phyloP scores from a whole-genome alignment of 192 early-diverging fungal species.

The Backusella luteola region DNA sequence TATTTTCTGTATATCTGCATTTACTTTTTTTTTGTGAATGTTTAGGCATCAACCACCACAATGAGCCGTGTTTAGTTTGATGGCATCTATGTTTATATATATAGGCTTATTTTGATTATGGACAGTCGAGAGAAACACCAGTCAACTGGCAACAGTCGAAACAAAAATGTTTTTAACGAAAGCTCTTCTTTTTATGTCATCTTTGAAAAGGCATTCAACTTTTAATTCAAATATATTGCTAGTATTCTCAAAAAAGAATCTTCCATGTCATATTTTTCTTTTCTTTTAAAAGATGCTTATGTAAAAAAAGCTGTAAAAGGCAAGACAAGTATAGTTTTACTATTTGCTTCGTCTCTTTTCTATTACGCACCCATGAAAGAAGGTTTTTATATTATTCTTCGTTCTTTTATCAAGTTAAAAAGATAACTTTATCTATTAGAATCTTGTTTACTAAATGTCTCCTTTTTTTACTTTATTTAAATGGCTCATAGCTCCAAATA shows the following conservation, averaged over 20 bases:
- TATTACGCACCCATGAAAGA: not conserved
- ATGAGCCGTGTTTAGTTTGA: not conserved
- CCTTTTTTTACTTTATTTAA: constrained; percentile 34
- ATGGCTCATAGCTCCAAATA: constrained; percentile 83
- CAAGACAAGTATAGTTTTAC: not conserved
- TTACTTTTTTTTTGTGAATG: not conserved
- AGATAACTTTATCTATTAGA: constrained; percentile 65
- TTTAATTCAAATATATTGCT: not conserved
- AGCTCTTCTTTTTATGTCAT: not conserved
- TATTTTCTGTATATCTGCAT: not conserved
- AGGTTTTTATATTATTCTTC: constrained; percentile 15
- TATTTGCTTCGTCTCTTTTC: not conserved
- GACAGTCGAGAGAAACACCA: not conserved
- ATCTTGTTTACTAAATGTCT: constrained; percentile 76
- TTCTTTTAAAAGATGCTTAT: too few relatives aligned
- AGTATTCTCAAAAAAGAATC: too few relatives aligned
- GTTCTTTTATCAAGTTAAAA: constrained; percentile 95
- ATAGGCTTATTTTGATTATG: not conserved
- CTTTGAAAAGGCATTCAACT: not conserved
- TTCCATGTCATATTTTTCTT: too few relatives aligned
- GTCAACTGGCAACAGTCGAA: not conserved
- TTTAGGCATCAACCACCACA: not conserved
- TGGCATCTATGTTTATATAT: not conserved
- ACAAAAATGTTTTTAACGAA: not conserved
- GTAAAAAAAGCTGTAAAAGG: too few relatives aligned